Evolutionary conservation across 2,329 filamentous ascomycete species (phyloP).

Genomic region (Penicillium digitatum): DNA sequence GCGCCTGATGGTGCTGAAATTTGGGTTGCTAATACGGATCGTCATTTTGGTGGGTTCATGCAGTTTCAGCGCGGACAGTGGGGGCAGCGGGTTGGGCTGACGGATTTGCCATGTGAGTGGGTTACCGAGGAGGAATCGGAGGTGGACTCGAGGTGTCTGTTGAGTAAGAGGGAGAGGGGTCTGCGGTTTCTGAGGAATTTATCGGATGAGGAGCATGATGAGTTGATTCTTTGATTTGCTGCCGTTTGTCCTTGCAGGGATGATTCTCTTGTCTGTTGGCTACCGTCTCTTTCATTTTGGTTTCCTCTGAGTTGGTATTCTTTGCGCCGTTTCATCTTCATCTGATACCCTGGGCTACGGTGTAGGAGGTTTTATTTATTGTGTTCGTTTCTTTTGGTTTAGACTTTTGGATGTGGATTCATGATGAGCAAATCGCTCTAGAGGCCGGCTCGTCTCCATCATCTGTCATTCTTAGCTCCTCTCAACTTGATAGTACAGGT

Average conservation of each 20-base stretch:
- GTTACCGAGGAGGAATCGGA: conserved; percentile 33
- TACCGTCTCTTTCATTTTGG: not conserved
- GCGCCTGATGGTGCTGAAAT: conserved; percentile 40
- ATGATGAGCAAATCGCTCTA: no score
- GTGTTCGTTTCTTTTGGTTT: not conserved
- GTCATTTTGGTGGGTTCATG: conserved; percentile 45
- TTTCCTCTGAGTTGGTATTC: not conserved
- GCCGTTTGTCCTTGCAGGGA: not conserved
- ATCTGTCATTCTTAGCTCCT: not conserved
- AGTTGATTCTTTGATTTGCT: conserved; percentile 27
- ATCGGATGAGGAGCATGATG: conserved; percentile 35
- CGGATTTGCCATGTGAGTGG: conserved; percentile 40
- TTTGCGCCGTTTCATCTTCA: conserved; percentile 12
- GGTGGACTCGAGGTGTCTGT: conserved; percentile 35
- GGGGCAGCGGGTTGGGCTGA: conserved; percentile 33
- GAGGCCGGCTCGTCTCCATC: not conserved
- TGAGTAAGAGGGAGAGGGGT: conserved; percentile 34
- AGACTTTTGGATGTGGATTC: conserved; percentile 3
- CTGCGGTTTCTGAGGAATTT: conserved; percentile 34
- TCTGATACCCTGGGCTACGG: conserved; percentile 25
- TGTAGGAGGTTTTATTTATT: conserved; percentile 19
- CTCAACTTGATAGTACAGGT: not conserved
- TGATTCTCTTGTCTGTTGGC: not conserved
- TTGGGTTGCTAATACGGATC: conserved; percentile 45
- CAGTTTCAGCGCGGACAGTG: conserved; percentile 41